Evolutionary conservation across 768 basidiomycete species (phyloP).

Genomic region (Tylopilus plumbeoviolaceoides): DNA sequence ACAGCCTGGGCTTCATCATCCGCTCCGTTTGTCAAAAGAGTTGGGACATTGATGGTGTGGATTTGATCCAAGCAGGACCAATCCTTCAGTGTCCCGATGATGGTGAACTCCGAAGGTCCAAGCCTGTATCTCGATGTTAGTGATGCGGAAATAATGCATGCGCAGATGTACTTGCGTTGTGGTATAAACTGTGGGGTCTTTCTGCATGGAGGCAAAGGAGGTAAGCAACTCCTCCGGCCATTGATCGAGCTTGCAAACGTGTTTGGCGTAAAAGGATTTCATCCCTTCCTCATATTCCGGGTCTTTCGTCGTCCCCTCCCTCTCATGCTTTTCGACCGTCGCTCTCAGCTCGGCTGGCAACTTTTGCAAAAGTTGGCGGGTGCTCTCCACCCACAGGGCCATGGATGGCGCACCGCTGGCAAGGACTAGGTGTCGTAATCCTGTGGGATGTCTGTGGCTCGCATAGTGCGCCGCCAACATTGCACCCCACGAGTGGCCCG

Average conservation of each 20-base stretch:
- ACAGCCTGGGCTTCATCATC: slow-evolving; percentile 39
- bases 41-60: slow-evolving; percentile 35
- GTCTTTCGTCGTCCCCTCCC: slow-evolving; percentile 28
- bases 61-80: slow-evolving; percentile 47
- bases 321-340: slow-evolving; percentile 31
- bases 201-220: slow-evolving; percentile 23
- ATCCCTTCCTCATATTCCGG: slow-evolving; percentile 33
- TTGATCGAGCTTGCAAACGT: slow-evolving; percentile 32
- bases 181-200: slow-evolving; percentile 31
- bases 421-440: slow-evolving; percentile 35
- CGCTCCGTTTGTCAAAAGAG: slow-evolving; percentile 37
- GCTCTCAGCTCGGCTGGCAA: slow-evolving; percentile 27
- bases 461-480: slow-evolving; percentile 45
- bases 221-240: slow-evolving; percentile 32
- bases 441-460: slow-evolving; percentile 35
- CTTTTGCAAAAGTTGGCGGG: slow-evolving; percentile 19
- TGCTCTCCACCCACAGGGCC: slow-evolving; percentile 26
- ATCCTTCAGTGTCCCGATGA: slow-evolving; percentile 38
- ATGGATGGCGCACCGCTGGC: slow-evolving; percentile 32
- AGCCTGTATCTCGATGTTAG: slow-evolving; percentile 6
- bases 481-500: slow-evolving; percentile 60
- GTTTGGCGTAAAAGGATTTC: slow-evolving; percentile 29
- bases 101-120: slow-evolving; percentile 34
- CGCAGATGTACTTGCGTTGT: slow-evolving; percentile 28
- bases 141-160: neutral